phyloP scores from a whole-genome alignment of 176 grass and related monocot genomes.

The Elaeis guineensis region DNA sequence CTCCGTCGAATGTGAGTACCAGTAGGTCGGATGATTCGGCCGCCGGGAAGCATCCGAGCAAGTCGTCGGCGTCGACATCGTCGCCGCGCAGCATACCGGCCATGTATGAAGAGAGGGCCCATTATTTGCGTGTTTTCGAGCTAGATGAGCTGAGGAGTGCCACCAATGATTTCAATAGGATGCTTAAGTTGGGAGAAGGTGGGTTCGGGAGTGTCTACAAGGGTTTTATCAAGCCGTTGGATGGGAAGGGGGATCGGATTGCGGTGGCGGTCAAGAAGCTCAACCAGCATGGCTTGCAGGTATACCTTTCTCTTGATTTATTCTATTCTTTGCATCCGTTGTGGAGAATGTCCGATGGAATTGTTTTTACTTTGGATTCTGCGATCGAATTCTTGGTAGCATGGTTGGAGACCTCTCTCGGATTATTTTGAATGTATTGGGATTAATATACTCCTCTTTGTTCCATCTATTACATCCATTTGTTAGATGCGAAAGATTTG shows the following conservation, averaged over 20 bases:
- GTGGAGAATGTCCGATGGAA: no score
- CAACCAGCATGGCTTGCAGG: conserved; percentile 13
- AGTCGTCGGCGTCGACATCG: conserved; percentile 25
- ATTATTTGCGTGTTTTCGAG: conserved; percentile 3
- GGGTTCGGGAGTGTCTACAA: conserved; percentile 12
- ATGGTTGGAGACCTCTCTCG: no score
- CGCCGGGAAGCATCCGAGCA: conserved; percentile 39
- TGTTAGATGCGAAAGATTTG: no score
- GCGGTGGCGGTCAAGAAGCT: conserved; percentile 9
- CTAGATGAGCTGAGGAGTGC: conserved; percentile 1
- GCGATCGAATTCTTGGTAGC: no score
- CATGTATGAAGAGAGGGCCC: conserved; percentile 8
- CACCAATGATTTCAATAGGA: conserved; percentile 10
- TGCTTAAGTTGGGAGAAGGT: conserved; percentile 10
- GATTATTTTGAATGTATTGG: no score
- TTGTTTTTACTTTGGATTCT: no score
- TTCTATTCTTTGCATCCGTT: no score
- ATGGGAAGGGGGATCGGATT: background rate
- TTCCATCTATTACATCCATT: no score
- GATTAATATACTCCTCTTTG: no score
- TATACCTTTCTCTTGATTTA: background rate
- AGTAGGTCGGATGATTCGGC: conserved; percentile 69
- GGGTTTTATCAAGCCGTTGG: conserved; percentile 4
- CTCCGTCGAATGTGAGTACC: conserved; percentile 36
- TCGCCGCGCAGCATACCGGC: conserved; percentile 3